Evolutionary conservation across 352 stramenopile genomes (phyloP).

Genomic region (Chrysophaeum taylorii): DNA sequence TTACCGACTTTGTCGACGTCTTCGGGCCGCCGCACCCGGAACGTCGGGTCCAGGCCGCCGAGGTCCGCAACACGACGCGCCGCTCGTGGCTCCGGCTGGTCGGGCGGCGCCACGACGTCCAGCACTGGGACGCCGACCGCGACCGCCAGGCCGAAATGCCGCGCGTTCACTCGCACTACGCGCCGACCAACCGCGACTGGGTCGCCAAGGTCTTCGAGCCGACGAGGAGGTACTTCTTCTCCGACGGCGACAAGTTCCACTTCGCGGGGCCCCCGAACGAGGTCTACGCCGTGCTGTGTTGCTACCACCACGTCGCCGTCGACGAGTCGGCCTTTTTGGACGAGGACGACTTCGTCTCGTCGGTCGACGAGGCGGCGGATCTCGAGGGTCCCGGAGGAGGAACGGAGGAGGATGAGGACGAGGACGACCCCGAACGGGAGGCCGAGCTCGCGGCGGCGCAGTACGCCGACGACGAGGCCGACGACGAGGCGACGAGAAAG

Average conservation of each 20-base stretch:
- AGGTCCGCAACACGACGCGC: slow-evolving; percentile 71
- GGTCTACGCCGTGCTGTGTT: neutral
- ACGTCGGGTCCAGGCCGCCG: slow-evolving; percentile 44
- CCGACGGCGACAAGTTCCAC: neutral
- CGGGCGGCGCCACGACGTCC: slow-evolving; percentile 67
- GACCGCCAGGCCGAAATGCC: slow-evolving; percentile 35
- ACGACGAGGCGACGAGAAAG: too few species aligned
- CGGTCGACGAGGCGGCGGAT: too few species aligned
- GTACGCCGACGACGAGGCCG: slow-evolving; percentile 39
- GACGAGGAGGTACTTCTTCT: neutral
- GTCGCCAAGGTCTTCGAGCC: slow-evolving; percentile 17
- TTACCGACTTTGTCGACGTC: slow-evolving; percentile 63
- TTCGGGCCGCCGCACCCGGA: slow-evolving; percentile 27
- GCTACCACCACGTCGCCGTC: neutral
- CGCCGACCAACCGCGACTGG: neutral
- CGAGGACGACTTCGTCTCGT: neutral
- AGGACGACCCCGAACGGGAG: slow-evolving; percentile 28
- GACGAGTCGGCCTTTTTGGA: neutral
- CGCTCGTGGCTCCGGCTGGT: slow-evolving; percentile 72
- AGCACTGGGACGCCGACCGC: slow-evolving; percentile 66
- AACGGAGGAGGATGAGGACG: neutral
- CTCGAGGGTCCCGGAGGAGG: too few species aligned
- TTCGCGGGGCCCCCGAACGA: neutral
- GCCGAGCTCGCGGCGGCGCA: slow-evolving; percentile 42
- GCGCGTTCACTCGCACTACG: neutral